Conservation (phyloP, 345 rosid species). For the Adansonia digitata region DNA sequence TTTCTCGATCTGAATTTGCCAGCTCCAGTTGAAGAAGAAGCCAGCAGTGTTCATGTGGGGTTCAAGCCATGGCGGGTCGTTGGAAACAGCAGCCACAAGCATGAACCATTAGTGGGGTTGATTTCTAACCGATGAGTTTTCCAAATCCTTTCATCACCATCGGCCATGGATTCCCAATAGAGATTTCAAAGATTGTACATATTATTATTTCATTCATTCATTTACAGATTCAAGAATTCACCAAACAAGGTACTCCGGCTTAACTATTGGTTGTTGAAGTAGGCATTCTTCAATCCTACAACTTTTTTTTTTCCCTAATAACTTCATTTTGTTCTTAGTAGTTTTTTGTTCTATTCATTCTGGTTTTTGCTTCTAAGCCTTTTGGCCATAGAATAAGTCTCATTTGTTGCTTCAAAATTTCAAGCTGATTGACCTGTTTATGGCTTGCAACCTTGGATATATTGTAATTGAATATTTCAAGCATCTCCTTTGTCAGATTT, state of each 20-base stretch:
- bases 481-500: neutral
- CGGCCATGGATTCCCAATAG: constrained; percentile 10
- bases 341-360: neutral
- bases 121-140: constrained; percentile 34
- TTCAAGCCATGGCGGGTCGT: constrained; percentile 49
- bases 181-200: constrained; percentile 15
- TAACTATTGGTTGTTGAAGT: neutral
- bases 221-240: constrained; percentile 28
- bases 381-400: too few relatives aligned
- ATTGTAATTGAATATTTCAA: constrained; percentile 12
- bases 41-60: constrained; percentile 30
- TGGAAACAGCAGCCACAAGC: constrained; percentile 43
- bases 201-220: constrained; percentile 38
- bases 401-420: too few relatives aligned
- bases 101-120: constrained; percentile 36
- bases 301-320: constrained; percentile 4
- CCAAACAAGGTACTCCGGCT: constrained; percentile 16
- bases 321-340: neutral
- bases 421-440: too few relatives aligned
- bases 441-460: neutral
- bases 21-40: constrained; percentile 48
- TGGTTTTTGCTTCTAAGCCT: too few relatives aligned
- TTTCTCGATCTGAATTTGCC: constrained; percentile 60
- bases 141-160: neutral
- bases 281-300: constrained; percentile 1